Base-by-base conservation (phyloP, 148 eudicot genomes). In the Amaranthus palmeri region DNA sequence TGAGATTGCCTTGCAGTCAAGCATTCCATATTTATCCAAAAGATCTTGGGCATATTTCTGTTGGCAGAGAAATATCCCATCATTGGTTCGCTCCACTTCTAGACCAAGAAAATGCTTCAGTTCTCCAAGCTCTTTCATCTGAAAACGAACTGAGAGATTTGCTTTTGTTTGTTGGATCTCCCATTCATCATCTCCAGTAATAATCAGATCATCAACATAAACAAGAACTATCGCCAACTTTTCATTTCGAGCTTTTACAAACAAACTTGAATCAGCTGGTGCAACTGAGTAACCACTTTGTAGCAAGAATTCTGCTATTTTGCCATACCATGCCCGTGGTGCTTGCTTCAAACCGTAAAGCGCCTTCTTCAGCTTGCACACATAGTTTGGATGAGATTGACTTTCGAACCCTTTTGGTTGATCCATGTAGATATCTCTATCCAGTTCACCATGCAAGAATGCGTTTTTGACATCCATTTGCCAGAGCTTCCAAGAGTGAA, bases 261-360 rank as follows among this genome's bases (percentile, higher is more conserved):
- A 25, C 36, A 25, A 25, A 25, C 36, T 25, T 25, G 36, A 25
- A 1, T 12, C 74, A 64, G 60, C 51, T 13, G 58, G 53, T 46
- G 67, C 66, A 18, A 65, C 57, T 14, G 43, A 36, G 54, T 69
- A 69, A 18, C 78, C 74, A 62, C 78, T 43, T 5, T 56, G 75
- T 12, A 65, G 45, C 2, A 74, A 49, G 41, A 74, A 74, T 51
- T 74, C 75, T 10, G 54, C 53, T 18, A 74, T 74, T 61, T 74
- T 79, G 2, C 61, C 61, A 45, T 74, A 74, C 74, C 78, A 72
- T 50, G 69, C 69, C 45, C 59, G 18, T 59, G 77, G 56, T 61
- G 73, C 40, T 65, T 25, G 36, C 36, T 25, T 25, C 36, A 25
- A 25, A 25, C 36, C 36, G 36, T 25, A 25, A 25, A 25, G 36